phyloP scores from a whole-genome alignment of 768 basidiomycete species.

The Lactarius quietus region DNA sequence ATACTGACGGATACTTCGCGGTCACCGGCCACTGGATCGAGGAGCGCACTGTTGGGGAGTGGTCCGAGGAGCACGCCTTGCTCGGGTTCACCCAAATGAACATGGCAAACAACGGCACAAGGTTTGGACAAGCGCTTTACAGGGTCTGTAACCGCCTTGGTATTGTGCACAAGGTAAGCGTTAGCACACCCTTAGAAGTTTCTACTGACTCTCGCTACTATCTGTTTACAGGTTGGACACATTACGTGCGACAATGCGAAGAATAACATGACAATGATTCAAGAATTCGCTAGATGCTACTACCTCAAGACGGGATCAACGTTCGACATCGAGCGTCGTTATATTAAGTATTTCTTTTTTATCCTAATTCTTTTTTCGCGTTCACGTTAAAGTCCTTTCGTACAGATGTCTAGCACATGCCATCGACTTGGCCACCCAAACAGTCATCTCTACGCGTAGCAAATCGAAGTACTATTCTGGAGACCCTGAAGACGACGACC shows the following conservation, averaged over 20 bases:
- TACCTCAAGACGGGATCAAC: not conserved
- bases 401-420: conserved; percentile 7
- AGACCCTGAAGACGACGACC: not conserved
- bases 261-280: not conserved
- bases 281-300: not conserved
- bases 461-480: not conserved
- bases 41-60: not conserved
- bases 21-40: not conserved
- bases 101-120: not conserved
- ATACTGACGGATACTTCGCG: not conserved
- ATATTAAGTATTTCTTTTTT: not conserved
- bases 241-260: not conserved
- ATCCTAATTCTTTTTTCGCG: not conserved
- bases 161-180: not conserved
- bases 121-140: not conserved
- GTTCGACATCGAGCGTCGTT: not conserved
- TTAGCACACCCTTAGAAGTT: not conserved
- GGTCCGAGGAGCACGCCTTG: not conserved
- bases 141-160: not conserved
- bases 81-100: not conserved
- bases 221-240: not conserved
- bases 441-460: not conserved
- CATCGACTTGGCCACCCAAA: not conserved
- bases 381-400: not conserved
- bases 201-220: not conserved